Percentiles rank a stretch among this genome's conserved stretches.
Conservation (phyloP, 352 stramenopile species). For the Aphanomyces astaci region DNA sequence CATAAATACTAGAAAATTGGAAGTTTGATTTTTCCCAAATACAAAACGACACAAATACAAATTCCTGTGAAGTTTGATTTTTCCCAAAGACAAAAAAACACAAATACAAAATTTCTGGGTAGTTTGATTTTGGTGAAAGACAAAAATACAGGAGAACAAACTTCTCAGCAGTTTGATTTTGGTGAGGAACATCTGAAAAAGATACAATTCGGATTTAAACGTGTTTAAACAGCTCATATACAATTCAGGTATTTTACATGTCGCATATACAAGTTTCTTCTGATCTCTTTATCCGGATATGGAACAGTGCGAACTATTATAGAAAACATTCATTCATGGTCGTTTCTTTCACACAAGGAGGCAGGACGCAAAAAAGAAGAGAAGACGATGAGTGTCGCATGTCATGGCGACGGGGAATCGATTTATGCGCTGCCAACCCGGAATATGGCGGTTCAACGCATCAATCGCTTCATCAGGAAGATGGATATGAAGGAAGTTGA, state of each 20-base stretch:
- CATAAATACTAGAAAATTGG: conserved; percentile 14
- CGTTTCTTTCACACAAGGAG: not conserved
- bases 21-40: conserved; percentile 7
- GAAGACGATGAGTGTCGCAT: not conserved
- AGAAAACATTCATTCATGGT: not conserved
- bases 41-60: conserved; percentile 16
- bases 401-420: not conserved
- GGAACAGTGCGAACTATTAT: not conserved
- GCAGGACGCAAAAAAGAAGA: not conserved
- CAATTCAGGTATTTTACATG: conserved; percentile 1
- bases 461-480: not conserved
- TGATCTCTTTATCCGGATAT: conserved; percentile 6
- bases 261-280: not conserved
- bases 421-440: not conserved
- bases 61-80: not conserved
- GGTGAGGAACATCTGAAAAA: not conserved
- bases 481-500: not conserved
- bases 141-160: conserved; percentile 11
- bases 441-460: not conserved
- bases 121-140: conserved; percentile 13
- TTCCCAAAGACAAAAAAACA: not conserved
- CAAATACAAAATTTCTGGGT: conserved; percentile 9
- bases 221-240: not conserved
- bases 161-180: not conserved
- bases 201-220: not conserved